Base-by-base conservation (phyloP, 257 asterid genomes). In the Lavandula angustifolia region DNA sequence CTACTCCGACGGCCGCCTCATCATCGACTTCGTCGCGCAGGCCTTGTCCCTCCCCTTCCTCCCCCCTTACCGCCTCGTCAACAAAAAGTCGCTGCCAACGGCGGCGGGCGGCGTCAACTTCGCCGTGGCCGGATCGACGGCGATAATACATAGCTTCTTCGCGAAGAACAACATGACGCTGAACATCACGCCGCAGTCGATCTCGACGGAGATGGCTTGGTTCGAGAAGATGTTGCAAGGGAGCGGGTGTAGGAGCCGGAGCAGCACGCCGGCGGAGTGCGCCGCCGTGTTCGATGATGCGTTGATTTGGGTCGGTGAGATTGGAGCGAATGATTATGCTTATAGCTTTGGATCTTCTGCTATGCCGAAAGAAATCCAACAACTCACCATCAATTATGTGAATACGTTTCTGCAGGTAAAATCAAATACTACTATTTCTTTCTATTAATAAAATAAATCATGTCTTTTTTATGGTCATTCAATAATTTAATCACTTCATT, bases 1-100 rank as follows among this genome's bases (percentile, higher is more conserved):
- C 43, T 91, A 88, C 79, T 86, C 98, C 4, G 96, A 91, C 50
- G 98, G 98, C 51, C 88, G 98, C 31, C 78, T 91, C 2, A 86
- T 83, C 31, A 84, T 91, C 68, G 98, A 91, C 77, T 91, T 91
- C 69, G 74, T 80, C 0, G 65, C 98, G 0, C 74, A 79, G 32
- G 34, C 85, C 3, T 68, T 91, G 1, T 81, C 88, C 9, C 67
- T 88, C 62, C 96, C 95, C 0, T 80, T 80, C 60, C 33, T 91
- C 13, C 88, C 88, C 6, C 96, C 98, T 0, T 86, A 86, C 16
- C 79, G 64, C 9, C 34, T 7, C 47, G 14, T 9, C 4, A 75
- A 38, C 27, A 4, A 0, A 73, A 62, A 42, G 83, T 82, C 0
- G 84, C 62, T 9, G 54, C 17, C 11, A 13, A 2, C 13, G 62